phyloP scores from a whole-genome alignment of 2,329 filamentous ascomycete species.

The Penicillium janthinellum region DNA sequence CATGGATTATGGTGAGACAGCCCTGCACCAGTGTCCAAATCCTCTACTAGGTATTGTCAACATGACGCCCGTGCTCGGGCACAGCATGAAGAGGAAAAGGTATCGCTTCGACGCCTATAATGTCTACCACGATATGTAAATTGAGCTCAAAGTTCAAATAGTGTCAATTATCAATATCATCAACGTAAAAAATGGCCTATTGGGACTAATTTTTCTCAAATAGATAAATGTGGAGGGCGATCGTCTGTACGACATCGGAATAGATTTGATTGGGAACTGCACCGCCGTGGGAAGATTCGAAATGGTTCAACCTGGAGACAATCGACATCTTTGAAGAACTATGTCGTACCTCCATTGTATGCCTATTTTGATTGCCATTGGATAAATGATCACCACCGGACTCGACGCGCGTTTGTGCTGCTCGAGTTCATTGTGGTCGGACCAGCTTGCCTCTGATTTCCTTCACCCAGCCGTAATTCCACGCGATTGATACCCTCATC shows the following conservation, averaged over 20 bases:
- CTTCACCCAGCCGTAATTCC: not conserved
- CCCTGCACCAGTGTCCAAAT: slow-evolving; percentile 7
- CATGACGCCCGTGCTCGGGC: too few species aligned
- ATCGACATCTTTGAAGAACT: not conserved
- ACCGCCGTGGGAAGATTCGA: slow-evolving; percentile 6
- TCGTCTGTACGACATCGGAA: slow-evolving; percentile 14
- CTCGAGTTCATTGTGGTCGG: not conserved
- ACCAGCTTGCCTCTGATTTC: not conserved
- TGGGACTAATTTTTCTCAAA: not conserved
- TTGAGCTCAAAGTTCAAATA: too few species aligned
- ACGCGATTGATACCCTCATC: too few species aligned
- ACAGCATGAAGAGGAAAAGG: too few species aligned
- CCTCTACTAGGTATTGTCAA: too few species aligned
- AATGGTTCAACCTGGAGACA: slow-evolving; percentile 8
- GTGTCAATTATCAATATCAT: not conserved
- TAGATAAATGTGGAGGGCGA: not conserved
- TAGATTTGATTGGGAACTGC: slow-evolving; percentile 15
- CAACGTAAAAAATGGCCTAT: not conserved
- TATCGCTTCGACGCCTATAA: too few species aligned
- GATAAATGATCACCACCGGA: not conserved
- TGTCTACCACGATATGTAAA: too few species aligned
- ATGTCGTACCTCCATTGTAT: not conserved
- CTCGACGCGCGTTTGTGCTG: not conserved
- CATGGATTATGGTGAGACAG: slow-evolving; percentile 21
- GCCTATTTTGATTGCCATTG: not conserved